These are phyloP conservation scores for Aureobasidium sp. DNA, from an alignment of 2,329 filamentous ascomycete genomes.

Conservation along the genomic window DNA sequence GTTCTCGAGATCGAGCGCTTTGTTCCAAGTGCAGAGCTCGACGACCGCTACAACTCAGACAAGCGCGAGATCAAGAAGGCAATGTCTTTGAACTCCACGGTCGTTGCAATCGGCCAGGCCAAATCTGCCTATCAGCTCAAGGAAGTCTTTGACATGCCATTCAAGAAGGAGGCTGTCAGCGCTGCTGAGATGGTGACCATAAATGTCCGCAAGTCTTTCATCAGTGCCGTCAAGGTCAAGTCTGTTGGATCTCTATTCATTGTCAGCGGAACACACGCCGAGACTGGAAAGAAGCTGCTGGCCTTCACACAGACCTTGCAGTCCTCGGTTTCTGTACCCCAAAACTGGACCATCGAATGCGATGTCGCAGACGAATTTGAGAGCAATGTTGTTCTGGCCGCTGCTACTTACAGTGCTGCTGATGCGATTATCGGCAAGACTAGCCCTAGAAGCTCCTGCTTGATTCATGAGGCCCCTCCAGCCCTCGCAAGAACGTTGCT, in stretches of 20 bases:
- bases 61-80: constrained; percentile 7
- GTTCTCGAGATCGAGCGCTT: neutral
- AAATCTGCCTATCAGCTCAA: constrained; percentile 2
- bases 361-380: neutral
- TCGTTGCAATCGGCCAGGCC: neutral
- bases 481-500: neutral
- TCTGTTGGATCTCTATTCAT: neutral
- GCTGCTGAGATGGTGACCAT: neutral
- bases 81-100: neutral
- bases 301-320: neutral
- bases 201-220: neutral
- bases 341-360: neutral
- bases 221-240: neutral
- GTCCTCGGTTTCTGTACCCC: neutral
- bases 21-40: neutral
- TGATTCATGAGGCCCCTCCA: neutral
- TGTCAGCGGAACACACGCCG: neutral
- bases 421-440: neutral
- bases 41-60: constrained; percentile 5
- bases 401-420: neutral
- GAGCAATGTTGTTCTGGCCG: neutral
- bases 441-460: neutral
- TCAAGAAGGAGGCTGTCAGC: neutral
- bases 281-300: neutral
- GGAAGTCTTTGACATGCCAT: neutral